phyloP scores from a whole-genome alignment of 176 grass and related monocot species.

The Coix lacrymajobi region DNA sequence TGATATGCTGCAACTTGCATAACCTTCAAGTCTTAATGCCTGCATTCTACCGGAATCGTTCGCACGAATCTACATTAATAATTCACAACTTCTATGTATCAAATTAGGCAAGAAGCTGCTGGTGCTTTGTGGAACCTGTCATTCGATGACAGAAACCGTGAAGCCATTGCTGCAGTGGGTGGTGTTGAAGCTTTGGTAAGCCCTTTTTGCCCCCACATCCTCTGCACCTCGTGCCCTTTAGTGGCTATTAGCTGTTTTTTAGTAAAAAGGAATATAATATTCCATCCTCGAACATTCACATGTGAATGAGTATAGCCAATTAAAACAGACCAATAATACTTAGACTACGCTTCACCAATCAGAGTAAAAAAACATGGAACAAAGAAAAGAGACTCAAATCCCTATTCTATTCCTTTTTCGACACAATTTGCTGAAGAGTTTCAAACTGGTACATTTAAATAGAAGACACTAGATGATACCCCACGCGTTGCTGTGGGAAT shows the following conservation, averaged over 20 bases:
- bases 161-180: conserved; percentile 89
- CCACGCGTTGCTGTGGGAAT: too few species aligned
- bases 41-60: conserved; percentile 14
- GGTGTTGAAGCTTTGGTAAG: conserved; percentile 94
- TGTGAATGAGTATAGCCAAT: neutral
- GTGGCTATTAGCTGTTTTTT: neutral
- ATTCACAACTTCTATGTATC: conserved; percentile 8
- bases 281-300: neutral
- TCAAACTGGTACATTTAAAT: neutral
- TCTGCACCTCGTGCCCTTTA: neutral
- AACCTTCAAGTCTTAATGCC: conserved; percentile 12
- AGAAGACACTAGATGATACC: neutral
- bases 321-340: neutral
- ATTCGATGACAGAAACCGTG: conserved; percentile 99
- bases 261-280: neutral
- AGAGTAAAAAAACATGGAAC: neutral
- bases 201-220: neutral
- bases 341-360: neutral
- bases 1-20: neutral
- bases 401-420: neutral
- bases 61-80: conserved; percentile 20
- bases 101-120: conserved; percentile 95
- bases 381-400: neutral
- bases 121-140: conserved; percentile 99
- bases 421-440: neutral